Evolutionary conservation across 768 basidiomycete genomes (phyloP).

Genomic region (Phaeotremella fagi): DNA sequence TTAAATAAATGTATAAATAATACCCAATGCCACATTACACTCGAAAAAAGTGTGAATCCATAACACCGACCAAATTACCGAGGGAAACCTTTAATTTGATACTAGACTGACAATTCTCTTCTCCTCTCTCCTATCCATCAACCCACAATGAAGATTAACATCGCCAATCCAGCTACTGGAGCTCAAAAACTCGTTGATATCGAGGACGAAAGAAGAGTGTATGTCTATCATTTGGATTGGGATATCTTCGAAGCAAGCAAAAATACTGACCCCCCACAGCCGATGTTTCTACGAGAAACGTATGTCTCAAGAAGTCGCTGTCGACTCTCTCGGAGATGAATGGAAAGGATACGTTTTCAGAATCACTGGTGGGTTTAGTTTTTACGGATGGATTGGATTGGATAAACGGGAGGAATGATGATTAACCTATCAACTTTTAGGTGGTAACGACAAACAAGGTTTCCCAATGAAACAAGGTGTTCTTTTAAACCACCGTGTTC

Average conservation of each 20-base stretch:
- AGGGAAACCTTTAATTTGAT: no score
- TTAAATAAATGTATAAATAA: no score
- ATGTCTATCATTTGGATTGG: slow-evolving; percentile 23
- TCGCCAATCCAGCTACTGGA: slow-evolving; percentile 96
- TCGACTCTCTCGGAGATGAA: slow-evolving; percentile 86
- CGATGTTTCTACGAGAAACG: slow-evolving; percentile 97
- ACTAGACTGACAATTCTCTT: no score
- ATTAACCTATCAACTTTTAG: slow-evolving; percentile 3
- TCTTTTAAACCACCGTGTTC: slow-evolving; percentile 86
- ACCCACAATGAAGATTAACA: slow-evolving; percentile 88
- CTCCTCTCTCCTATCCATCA: slow-evolving; percentile 3
- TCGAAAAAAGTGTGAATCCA: no score
- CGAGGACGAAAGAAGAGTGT: slow-evolving; percentile 71
- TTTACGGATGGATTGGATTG: slow-evolving; percentile 45
- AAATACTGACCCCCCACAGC: slow-evolving; percentile 51
- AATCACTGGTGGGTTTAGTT: slow-evolving; percentile 76
- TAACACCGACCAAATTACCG: no score
- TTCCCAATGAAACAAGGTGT: slow-evolving; percentile 99
- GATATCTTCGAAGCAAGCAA: neutral
- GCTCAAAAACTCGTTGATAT: slow-evolving; percentile 93
- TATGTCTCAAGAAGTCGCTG: slow-evolving; percentile 89
- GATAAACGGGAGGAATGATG: neutral
- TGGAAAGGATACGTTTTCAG: slow-evolving; percentile 95
- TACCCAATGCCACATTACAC: neutral
- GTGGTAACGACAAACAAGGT: slow-evolving; percentile 62